Base-by-base conservation (phyloP, 768 basidiomycete species). In the Psilocybe tampanensis region DNA sequence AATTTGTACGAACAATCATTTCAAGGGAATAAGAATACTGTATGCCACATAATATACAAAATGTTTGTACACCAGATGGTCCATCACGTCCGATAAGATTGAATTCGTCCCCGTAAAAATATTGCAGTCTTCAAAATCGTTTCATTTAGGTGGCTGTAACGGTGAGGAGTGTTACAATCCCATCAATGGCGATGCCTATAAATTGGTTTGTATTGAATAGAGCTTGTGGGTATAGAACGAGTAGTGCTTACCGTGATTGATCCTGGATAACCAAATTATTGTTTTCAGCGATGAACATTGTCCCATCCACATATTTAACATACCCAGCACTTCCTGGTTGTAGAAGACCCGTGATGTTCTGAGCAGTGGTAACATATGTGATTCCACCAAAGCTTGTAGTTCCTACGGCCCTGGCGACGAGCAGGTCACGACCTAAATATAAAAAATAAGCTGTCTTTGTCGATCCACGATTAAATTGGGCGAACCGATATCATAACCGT, bases 181-280 rank as follows among this genome's bases (percentile, higher is more conserved):
- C 86, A 63, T 87, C 86, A 33, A 78, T 78, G 2, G 86, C 78
- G 51, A 87, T 89, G 24, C 74, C 86, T 85, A 53, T 18, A 34
- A 32, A 8, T 15, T 56, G 9, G n/a, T n/a, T n/a, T n/a, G n/a
- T n/a, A n/a, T 39, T 48, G 41, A 61, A 22, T 54, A 56, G 29
- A 29, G 4, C 9, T 9, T 29, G 29, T 29, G 29, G 29, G 9
- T 29, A 29, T 29, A 29, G 29, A 29, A 29, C 4, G 7, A 21
- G 55, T 32, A n/a, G n/a, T n/a, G n/a, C 52, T 54, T 68, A 60
- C 72, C 72, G 56, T 77, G 74, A 54, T 75, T 76, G 15, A 77
- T 64, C 24, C 73, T 76, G 39, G 34, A 44, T 13, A 13, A 5
- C 39, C 11, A 11, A 24, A 44, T 22, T 50, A 9, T 32, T 26